Percentiles rank a stretch among this genome's conserved stretches.
phyloP scores from a whole-genome alignment of 164 flowering plant species.

The Annona cherimola region DNA sequence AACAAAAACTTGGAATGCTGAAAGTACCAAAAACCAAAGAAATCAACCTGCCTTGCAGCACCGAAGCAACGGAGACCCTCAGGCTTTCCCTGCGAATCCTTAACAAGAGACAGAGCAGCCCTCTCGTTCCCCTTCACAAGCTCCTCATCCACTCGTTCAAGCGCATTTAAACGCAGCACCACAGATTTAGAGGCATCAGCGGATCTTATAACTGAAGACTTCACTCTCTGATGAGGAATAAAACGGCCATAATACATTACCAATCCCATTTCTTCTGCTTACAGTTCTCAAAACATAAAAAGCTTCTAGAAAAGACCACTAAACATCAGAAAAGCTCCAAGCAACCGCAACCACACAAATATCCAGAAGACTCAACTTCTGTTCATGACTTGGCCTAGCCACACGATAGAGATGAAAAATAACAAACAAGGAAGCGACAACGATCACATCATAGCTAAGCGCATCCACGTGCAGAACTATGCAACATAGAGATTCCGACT shows the following conservation, averaged over 20 bases:
- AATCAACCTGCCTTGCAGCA: conserved; percentile 63
- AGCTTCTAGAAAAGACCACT: neutral
- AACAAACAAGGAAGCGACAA: neutral
- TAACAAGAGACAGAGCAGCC: conserved; percentile 61
- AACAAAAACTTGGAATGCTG: neutral
- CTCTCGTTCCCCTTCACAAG: conserved; percentile 59
- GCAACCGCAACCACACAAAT: neutral
- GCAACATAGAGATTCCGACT: neutral
- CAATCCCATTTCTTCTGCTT: conserved; percentile 11
- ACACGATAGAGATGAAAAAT: neutral
- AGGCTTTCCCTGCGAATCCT: conserved; percentile 56
- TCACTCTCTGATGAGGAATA: conserved; percentile 7
- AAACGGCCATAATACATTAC: conserved; percentile 11
- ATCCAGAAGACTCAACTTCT: neutral
- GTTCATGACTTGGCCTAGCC: neutral
- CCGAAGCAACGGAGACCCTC: conserved; percentile 72
- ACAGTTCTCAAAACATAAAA: neutral
- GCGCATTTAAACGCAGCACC: conserved; percentile 21
- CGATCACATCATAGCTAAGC: neutral
- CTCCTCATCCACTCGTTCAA: conserved; percentile 65
- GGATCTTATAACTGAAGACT: conserved; percentile 12
- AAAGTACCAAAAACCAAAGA: neutral
- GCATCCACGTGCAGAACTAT: neutral
- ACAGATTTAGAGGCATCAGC: conserved; percentile 20
- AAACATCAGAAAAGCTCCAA: neutral